Conservation (phyloP, 2,329 filamentous ascomycete species). For the Sporothrix humicola region DNA sequence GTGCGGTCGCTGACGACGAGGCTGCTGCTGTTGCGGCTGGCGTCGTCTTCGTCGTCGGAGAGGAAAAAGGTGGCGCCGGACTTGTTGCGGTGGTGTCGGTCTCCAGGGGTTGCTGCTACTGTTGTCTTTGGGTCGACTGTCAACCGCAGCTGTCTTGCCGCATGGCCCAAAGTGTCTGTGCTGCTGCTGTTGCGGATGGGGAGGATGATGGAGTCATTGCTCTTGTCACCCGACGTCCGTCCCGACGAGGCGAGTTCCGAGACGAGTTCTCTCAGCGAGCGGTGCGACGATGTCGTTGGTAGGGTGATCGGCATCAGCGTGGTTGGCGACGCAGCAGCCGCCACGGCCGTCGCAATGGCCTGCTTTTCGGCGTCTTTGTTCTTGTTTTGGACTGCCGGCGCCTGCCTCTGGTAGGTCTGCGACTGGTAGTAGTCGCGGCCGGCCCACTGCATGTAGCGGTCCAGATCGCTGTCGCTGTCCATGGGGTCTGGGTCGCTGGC, state of each 20-base stretch:
- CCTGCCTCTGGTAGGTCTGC: neutral
- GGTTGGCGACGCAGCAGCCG: neutral
- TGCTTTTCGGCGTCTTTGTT: neutral
- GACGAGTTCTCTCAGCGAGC: neutral
- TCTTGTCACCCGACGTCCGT: too few relatives aligned
- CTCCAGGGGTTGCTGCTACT: too few relatives aligned
- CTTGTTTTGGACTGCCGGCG: too few relatives aligned
- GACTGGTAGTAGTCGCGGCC: conserved; percentile 23
- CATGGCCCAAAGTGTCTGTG: neutral
- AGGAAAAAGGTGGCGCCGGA: conserved; percentile 18
- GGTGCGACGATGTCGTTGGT: neutral
- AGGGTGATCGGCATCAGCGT: neutral
- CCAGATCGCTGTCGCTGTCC: conserved; percentile 21
- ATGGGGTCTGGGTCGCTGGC: neutral
- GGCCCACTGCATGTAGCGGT: conserved; percentile 28
- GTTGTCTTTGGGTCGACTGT: too few relatives aligned
- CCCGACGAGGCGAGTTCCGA: neutral
- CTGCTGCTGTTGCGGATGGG: neutral
- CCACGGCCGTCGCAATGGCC: neutral
- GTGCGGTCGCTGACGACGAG: neutral
- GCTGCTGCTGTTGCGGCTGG: neutral
- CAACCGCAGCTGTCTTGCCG: neutral
- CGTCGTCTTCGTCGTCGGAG: conserved; percentile 22
- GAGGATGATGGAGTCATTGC: neutral
- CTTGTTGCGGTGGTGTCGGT: neutral